Evolutionary conservation across 2,329 filamentous ascomycete species (phyloP).

Genomic region (Trichophyton verrucosum): DNA sequence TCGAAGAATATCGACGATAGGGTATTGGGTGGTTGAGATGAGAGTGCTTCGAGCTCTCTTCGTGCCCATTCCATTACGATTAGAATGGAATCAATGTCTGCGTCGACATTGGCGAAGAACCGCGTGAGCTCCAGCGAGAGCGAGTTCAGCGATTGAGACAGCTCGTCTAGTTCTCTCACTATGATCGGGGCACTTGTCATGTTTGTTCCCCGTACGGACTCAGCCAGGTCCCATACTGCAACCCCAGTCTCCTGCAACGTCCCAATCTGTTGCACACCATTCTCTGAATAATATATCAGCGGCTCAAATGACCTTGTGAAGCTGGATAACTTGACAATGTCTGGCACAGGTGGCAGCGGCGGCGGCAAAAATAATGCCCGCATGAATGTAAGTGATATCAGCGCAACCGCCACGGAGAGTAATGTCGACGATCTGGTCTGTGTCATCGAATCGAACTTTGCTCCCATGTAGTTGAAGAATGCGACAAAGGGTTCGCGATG

Average conservation of each 20-base stretch:
- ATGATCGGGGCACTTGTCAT: slow-evolving; percentile 84
- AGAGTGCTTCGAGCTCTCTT: slow-evolving; percentile 63
- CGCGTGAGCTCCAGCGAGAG: slow-evolving; percentile 75
- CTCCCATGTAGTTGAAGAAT: slow-evolving; percentile 51
- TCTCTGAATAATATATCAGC: slow-evolving; percentile 86
- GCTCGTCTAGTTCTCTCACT: slow-evolving; percentile 68
- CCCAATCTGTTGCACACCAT: slow-evolving; percentile 71
- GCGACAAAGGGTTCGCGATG: slow-evolving; percentile 77
- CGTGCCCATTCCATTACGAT: slow-evolving; percentile 95
- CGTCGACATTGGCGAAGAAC: slow-evolving; percentile 88
- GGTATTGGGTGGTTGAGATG: slow-evolving; percentile 47
- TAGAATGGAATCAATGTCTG: slow-evolving; percentile 83
- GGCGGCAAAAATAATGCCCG: slow-evolving; percentile 59
- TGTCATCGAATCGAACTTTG: slow-evolving; percentile 48
- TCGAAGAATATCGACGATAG: slow-evolving; percentile 61
- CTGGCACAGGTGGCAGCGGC: slow-evolving; percentile 55
- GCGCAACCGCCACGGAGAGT: slow-evolving; percentile 46
- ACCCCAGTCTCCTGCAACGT: slow-evolving; percentile 84
- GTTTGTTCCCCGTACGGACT: slow-evolving; percentile 77
- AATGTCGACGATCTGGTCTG: slow-evolving; percentile 58
- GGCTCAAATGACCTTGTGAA: slow-evolving; percentile 88
- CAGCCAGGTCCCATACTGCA: slow-evolving; percentile 87
- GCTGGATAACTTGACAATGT: slow-evolving; percentile 80
- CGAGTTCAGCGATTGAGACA: slow-evolving; percentile 74
- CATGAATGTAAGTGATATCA: slow-evolving; percentile 54